Evolutionary conservation across 2,329 filamentous ascomycete genomes (phyloP).

Genomic region (Hyphodiscus sp.): DNA sequence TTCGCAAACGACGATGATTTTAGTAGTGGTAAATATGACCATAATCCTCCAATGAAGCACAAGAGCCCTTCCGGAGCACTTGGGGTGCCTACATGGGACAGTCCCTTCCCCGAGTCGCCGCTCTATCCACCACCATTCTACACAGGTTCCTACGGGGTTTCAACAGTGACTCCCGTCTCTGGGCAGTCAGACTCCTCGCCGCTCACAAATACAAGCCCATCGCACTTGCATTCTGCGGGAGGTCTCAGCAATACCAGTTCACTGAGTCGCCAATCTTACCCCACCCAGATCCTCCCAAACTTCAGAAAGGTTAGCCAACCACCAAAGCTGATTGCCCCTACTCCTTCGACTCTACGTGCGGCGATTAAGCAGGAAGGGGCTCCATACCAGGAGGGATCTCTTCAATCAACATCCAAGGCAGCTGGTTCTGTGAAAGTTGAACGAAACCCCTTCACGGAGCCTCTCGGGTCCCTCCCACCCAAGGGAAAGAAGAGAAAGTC

Average conservation of each 20-base stretch:
- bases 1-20: slow-evolving; percentile 17
- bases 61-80: slow-evolving; percentile 13
- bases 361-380: slow-evolving; percentile 8
- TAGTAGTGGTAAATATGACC: slow-evolving; percentile 10
- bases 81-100: slow-evolving; percentile 15
- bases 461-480: slow-evolving; percentile 8
- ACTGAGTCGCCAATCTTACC: slow-evolving; percentile 10
- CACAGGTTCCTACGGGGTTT: slow-evolving; percentile 20
- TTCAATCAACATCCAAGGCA: slow-evolving; percentile 20
- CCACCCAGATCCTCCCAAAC: slow-evolving; percentile 4
- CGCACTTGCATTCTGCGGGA: slow-evolving; percentile 12
- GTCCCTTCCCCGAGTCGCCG: slow-evolving; percentile 13
- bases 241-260: slow-evolving; percentile 11
- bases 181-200: slow-evolving; percentile 15
- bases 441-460: slow-evolving; percentile 12
- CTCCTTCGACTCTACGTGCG: slow-evolving; percentile 13
- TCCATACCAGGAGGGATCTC: slow-evolving; percentile 17
- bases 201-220: slow-evolving; percentile 14
- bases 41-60: slow-evolving; percentile 20
- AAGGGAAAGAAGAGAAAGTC: slow-evolving; percentile 23
- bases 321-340: slow-evolving; percentile 23
- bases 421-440: slow-evolving; percentile 18
- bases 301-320: slow-evolving; percentile 11
- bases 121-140: slow-evolving; percentile 17
- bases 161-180: slow-evolving; percentile 13